Percentiles rank a stretch among this genome's conserved stretches.
phyloP scores from a whole-genome alignment of 257 asterid genomes.

The Knoxia roxburghii region DNA sequence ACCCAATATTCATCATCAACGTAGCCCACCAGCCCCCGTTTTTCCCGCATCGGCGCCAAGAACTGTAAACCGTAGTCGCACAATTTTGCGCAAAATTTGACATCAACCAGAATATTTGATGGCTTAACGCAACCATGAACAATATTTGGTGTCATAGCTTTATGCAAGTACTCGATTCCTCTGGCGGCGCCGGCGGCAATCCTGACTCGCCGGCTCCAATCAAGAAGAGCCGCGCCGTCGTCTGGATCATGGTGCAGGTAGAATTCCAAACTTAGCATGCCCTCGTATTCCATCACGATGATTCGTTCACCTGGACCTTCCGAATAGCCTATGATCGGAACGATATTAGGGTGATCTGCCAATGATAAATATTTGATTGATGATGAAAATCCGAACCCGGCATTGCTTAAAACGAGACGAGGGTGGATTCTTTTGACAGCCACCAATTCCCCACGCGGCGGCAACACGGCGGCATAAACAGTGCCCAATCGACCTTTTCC shows the following conservation, averaged over 20 bases:
- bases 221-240: constrained; percentile 51
- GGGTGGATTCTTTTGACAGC: constrained; percentile 80
- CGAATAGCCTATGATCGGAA: constrained; percentile 71
- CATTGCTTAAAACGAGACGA: constrained; percentile 50
- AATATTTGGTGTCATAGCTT: constrained; percentile 48
- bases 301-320: constrained; percentile 90
- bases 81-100: constrained; percentile 49
- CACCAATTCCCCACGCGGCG: constrained; percentile 48
- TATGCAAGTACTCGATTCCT: constrained; percentile 74
- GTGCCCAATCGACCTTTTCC: constrained; percentile 72
- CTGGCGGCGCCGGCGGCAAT: constrained; percentile 61
- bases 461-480: constrained; percentile 73
- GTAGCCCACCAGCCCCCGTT: constrained; percentile 48
- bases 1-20: constrained; percentile 59
- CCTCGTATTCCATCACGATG: constrained; percentile 58
- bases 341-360: constrained; percentile 60
- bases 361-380: constrained; percentile 53
- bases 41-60: constrained; percentile 38
- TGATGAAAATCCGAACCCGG: constrained; percentile 73
- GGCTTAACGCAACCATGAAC: constrained; percentile 82
- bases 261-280: constrained; percentile 74
- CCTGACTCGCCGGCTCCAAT: constrained; percentile 60
- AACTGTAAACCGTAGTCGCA: constrained; percentile 74
- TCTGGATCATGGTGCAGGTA: constrained; percentile 57
- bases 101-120: constrained; percentile 64